phyloP scores from a whole-genome alignment of 1,284 basidiomycete species.

The Phylloporus sp. region DNA sequence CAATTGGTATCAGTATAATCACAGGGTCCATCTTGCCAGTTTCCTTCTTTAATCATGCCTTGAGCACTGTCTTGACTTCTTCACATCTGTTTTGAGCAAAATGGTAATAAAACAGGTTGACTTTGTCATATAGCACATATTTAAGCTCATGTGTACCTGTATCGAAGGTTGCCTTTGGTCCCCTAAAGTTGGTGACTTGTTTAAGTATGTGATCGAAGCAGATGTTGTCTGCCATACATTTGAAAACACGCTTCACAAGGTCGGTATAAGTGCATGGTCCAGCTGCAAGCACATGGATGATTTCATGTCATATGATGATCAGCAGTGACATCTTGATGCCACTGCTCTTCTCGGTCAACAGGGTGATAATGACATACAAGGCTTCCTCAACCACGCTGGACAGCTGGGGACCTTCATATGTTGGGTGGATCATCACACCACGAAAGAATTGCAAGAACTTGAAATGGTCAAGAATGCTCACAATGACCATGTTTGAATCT shows the following conservation, averaged over 20 bases:
- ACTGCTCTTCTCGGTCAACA: constrained; percentile 83
- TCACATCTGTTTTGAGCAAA: constrained; percentile 95
- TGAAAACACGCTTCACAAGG: constrained; percentile 89
- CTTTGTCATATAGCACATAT: constrained; percentile 82
- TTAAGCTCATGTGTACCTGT: constrained; percentile 89
- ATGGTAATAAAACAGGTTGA: constrained; percentile 97
- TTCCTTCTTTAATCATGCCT: constrained; percentile 71
- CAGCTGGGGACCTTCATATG: constrained; percentile 75
- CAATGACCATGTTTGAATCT: constrained; percentile 81
- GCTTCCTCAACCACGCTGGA: constrained; percentile 93
- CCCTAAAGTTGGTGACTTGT: constrained; percentile 83
- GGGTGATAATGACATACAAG: constrained; percentile 85
- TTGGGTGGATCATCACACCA: constrained; percentile 55
- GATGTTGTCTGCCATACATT: constrained; percentile 86
- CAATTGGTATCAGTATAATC: constrained; percentile 73
- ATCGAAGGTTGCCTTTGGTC: constrained; percentile 80
- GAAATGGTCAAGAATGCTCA: constrained; percentile 91
- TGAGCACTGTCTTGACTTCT: constrained; percentile 86
- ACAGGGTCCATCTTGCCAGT: constrained; percentile 68
- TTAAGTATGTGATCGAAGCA: constrained; percentile 83
- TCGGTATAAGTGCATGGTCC: constrained; percentile 92
- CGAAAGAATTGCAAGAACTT: constrained; percentile 82
- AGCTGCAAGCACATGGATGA: constrained; percentile 90
- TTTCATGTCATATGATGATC: constrained; percentile 78
- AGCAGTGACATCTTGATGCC: constrained; percentile 75